A percentile compares a stretch with the other conserved stretches of the same genome.
Evolutionary conservation across 257 asterid species (phyloP).

Genomic region (Anisodus tanguticus): DNA sequence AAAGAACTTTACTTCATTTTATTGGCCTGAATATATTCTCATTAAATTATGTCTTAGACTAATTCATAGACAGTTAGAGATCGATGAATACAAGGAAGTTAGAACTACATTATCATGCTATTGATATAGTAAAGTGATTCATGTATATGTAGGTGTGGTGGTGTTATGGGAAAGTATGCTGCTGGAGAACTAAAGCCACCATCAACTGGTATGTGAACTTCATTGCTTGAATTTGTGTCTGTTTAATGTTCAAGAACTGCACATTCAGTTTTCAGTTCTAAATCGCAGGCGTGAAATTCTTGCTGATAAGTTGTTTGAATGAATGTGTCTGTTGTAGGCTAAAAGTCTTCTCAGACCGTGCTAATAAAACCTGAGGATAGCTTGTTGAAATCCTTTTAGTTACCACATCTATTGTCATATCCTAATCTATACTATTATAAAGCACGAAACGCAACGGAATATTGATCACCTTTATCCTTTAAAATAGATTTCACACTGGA

Average conservation of each 20-base stretch:
- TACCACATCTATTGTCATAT: neutral
- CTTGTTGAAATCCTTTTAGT: neutral
- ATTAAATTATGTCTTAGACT: neutral
- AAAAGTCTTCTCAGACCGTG: neutral
- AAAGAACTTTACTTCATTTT: conserved; percentile 6
- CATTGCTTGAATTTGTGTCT: conserved; percentile 12
- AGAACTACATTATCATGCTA: conserved; percentile 27
- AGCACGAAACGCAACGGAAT: neutral
- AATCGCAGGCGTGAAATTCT: neutral
- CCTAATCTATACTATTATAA: neutral
- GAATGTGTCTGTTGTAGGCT: conserved; percentile 23
- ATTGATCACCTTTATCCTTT: neutral
- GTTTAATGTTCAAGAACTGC: conserved; percentile 22
- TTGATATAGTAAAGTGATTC: conserved; percentile 22
- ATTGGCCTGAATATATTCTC: neutral
- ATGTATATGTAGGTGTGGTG: conserved; percentile 82
- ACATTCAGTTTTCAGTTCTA: conserved; percentile 15
- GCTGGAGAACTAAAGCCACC: conserved; percentile 99
- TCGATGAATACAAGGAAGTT: conserved; percentile 9
- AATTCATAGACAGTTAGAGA: conserved; percentile 2
- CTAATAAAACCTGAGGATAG: conserved; percentile 15
- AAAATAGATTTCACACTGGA: neutral
- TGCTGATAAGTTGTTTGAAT: neutral
- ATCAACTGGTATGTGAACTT: conserved; percentile 68
- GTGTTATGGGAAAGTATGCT: conserved; percentile 99